A percentile compares a stretch with the other conserved stretches of the same genome.
Evolutionary conservation across 73 alveolate genomes (phyloP).

Genomic region (Blepharisma stoltei): DNA sequence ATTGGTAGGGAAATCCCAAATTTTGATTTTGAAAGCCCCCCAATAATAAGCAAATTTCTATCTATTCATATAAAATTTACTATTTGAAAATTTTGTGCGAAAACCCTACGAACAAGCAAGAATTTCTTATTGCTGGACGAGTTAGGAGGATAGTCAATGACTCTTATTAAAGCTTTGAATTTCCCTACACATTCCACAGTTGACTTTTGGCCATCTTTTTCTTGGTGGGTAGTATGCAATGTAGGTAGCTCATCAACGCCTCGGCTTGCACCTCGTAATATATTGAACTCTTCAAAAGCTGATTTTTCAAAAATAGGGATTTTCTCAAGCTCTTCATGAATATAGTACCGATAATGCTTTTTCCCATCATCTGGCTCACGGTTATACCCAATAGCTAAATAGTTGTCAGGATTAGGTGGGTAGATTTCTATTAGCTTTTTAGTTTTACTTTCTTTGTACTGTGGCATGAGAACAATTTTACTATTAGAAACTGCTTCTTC

Average conservation of each 20-base stretch:
- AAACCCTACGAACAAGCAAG: too few species aligned
- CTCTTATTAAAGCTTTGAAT: slow-evolving; percentile 12
- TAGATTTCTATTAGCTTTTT: neutral
- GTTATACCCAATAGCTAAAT: slow-evolving; percentile 7
- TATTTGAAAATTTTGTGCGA: too few species aligned
- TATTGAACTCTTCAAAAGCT: neutral
- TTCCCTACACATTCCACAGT: slow-evolving; percentile 12
- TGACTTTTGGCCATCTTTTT: slow-evolving; percentile 19
- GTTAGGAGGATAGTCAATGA: slow-evolving; percentile 15
- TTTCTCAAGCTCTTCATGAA: slow-evolving; percentile 12
- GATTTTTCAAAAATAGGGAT: neutral
- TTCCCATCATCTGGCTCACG: neutral
- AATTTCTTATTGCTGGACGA: too few species aligned
- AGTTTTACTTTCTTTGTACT: neutral
- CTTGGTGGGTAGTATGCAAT: neutral
- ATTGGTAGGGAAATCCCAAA: too few species aligned
- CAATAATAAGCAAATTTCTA: too few species aligned
- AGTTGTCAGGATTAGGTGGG: slow-evolving; percentile 22
- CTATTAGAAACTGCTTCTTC: too few species aligned
- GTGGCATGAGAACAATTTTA: too few species aligned
- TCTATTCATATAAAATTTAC: too few species aligned
- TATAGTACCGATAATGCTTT: slow-evolving; percentile 10
- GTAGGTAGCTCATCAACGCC: slow-evolving; percentile 30
- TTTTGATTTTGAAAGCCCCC: too few species aligned
- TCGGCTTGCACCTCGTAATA: neutral